Evolutionary conservation across 495 filamentous ascomycete species (phyloP), one percentile per base, ranked within the genome.

Genomic region (Aspergillus diversus): DNA sequence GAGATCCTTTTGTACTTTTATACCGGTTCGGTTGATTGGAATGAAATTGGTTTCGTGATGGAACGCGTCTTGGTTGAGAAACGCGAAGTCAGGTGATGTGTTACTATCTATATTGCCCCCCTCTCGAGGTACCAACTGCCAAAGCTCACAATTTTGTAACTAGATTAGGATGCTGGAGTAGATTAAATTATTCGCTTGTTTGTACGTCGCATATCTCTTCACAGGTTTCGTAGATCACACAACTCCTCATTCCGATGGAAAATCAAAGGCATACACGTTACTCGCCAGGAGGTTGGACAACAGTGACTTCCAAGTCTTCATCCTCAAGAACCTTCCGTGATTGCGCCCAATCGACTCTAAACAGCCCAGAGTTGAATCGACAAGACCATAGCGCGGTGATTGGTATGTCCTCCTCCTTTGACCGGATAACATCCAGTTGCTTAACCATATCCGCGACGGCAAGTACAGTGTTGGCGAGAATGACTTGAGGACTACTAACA

Each of bases 331-430:
- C 42, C 32, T 46, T 21, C 42, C 63, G 61, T 15, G 75, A 72
- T 8, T 47, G 52, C n/a, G 57, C 37, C 76, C 76, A 79, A 27
- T 72, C 67, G 15, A 82, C 78, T 2, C 60, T 68, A 61, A 81
- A 83, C 7, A 76, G 55, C 3, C 78, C 78, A 27, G 77, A 75
- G 58, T 82, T 82, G 27, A 82, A 79, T 2, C 74, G 71, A 60
- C 81, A 82, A 4, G 74, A 69, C 59, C 66, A 77, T 0, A 81
- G 62, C 13, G 63, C 65, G 0, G 58, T 66, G 11, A 74, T 63
- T 15, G 34, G n/a, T 21, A 21, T 17, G 53, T 56, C 34, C 15
- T 61, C 60, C 21, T 63, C 54, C 43, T 55, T 60, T 31, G 39
- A 9, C 15, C 60, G 53, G 12, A 70, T 39, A 17, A 56, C 32